Evolutionary conservation across 2,329 filamentous ascomycete species (phyloP).

Genomic region (Fusarium sp.): DNA sequence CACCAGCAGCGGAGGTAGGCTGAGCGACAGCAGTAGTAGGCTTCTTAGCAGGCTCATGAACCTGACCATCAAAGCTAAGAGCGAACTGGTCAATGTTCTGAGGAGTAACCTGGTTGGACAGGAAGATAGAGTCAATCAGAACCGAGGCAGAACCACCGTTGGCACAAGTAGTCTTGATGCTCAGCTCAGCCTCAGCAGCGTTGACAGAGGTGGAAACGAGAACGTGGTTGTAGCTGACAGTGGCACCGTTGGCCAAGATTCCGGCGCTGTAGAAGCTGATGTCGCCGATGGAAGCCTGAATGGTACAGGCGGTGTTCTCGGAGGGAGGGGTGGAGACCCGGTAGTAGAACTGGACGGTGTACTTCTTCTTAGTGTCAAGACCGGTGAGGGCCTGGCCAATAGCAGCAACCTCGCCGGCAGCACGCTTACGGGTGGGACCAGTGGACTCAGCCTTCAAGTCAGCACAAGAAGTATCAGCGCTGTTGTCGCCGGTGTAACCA

Average conservation of each 20-base stretch:
- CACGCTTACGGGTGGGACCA: neutral
- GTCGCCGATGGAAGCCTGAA: slow-evolving; percentile 24
- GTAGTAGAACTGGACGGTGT: slow-evolving; percentile 39
- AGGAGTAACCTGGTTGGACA: slow-evolving; percentile 38
- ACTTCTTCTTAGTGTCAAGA: slow-evolving; percentile 16
- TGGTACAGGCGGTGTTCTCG: slow-evolving; percentile 4
- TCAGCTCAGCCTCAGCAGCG: neutral
- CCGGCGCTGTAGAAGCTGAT: slow-evolving; percentile 7
- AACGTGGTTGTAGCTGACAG: neutral
- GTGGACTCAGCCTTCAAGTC: neutral
- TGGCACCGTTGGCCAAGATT: neutral
- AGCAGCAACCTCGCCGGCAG: neutral
- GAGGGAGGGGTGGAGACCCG: slow-evolving; percentile 1
- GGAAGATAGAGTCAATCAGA: slow-evolving; percentile 34
- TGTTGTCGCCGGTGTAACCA: slow-evolving; percentile 9
- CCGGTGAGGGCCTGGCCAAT: slow-evolving; percentile 11
- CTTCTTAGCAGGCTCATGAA: neutral
- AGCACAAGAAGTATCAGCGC: slow-evolving; percentile 3
- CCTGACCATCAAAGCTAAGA: slow-evolving; percentile 27
- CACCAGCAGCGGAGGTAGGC: neutral
- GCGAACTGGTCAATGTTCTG: slow-evolving; percentile 25
- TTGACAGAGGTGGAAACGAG: slow-evolving; percentile 8
- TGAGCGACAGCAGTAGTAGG: neutral
- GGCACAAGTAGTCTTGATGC: slow-evolving; percentile 19
- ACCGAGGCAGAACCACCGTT: slow-evolving; percentile 8